Evolutionary conservation across 352 stramenopile species (phyloP).

Genomic region (Phytophthora multivora): DNA sequence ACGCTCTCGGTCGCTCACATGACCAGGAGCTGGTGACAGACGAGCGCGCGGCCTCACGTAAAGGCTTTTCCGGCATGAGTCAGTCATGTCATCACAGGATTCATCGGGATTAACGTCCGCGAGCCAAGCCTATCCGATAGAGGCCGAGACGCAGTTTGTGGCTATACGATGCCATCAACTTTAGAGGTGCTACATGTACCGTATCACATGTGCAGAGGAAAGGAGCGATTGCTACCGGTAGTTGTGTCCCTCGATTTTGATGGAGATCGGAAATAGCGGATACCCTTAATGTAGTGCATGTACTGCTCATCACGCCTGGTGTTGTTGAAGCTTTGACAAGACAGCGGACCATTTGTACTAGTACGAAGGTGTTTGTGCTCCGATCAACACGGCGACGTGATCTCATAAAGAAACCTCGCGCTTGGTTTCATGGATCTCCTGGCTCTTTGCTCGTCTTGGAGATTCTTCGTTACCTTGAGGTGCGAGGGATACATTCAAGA

Average conservation of each 20-base stretch:
- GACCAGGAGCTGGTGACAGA: neutral
- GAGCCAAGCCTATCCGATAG: neutral
- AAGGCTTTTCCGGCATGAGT: neutral
- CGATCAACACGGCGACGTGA: too few relatives aligned
- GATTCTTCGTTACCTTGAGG: too few relatives aligned
- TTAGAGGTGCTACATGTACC: too few relatives aligned
- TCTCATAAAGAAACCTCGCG: neutral
- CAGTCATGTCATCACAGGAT: neutral
- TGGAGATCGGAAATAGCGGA: neutral
- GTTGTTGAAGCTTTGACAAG: neutral
- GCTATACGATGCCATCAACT: neutral
- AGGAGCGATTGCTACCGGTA: neutral
- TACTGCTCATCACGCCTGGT: neutral
- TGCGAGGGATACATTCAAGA: too few relatives aligned
- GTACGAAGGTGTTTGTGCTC: too few relatives aligned
- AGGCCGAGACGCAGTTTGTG: neutral
- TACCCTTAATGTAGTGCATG: neutral
- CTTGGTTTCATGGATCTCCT: neutral
- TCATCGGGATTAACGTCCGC: neutral
- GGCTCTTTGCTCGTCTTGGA: too few relatives aligned
- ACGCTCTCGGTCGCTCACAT: neutral
- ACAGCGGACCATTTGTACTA: neutral
- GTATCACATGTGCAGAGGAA: too few relatives aligned
- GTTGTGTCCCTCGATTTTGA: neutral
- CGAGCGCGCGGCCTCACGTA: neutral